Percentiles rank a stretch among this genome's conserved stretches.
Evolutionary conservation across 805 yeast genomes (phyloP).

Genomic region (Clavispora carvajalis): DNA sequence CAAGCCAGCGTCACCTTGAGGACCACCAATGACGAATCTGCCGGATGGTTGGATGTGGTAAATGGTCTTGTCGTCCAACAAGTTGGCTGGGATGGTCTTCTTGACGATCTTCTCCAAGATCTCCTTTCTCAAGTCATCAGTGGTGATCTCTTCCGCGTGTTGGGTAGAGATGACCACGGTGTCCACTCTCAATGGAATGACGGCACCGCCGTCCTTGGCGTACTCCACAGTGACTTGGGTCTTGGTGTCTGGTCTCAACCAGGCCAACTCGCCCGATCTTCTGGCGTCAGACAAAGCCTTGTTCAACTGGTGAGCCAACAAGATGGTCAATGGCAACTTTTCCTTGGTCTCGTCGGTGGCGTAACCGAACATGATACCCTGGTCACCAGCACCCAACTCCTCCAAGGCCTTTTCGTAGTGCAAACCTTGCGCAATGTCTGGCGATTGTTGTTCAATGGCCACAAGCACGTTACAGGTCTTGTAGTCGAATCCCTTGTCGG

Average conservation of each 20-base stretch:
- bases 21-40: constrained; percentile 99
- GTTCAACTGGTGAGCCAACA: constrained; percentile 93
- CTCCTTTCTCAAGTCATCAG: constrained; percentile 84
- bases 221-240: constrained; percentile 99
- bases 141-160: constrained; percentile 93
- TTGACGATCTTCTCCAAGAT: constrained; percentile 76
- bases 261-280: constrained; percentile 87
- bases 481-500: constrained; percentile 97
- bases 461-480: constrained; percentile 98
- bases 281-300: constrained; percentile 96
- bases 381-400: constrained; percentile 99
- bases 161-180: constrained; percentile 96
- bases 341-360: constrained; percentile 99
- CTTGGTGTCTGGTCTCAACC: constrained; percentile 99
- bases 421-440: constrained; percentile 98
- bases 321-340: constrained; percentile 89
- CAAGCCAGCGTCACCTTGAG: constrained; percentile 99
- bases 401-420: constrained; percentile 94
- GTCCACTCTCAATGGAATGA: constrained; percentile 93
- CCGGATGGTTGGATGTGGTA: constrained; percentile 99
- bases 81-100: constrained; percentile 86
- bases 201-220: constrained; percentile 90
- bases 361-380: constrained; percentile 99
- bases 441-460: constrained; percentile 98
- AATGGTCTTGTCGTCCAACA: constrained; percentile 90